Base-by-base conservation (phyloP, 2,329 filamentous ascomycete species). In the Penicillium thymicola region DNA sequence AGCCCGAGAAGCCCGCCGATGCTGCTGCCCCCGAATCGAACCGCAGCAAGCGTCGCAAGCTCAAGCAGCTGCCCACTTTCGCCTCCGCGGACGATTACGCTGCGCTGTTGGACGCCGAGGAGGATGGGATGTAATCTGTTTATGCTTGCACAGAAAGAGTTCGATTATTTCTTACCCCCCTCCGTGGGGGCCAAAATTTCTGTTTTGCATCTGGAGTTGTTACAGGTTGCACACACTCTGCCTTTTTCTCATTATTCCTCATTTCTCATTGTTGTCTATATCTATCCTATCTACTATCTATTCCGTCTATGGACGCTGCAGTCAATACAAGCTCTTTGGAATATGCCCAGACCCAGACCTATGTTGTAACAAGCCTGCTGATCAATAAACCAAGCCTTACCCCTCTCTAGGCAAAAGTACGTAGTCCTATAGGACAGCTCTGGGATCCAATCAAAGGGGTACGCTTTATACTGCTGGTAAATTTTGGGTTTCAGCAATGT, bases 61-160 rank as follows among this genome's bases (percentile, higher is more conserved):
- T 97, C 74, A 96, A 92, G 82, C 85, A 86, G 62, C 79, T 99
- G 65, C 94, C 94, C 7, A 95, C 86, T 36, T 99, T 99, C 78
- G 94, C 95, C 21, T 95, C 90, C 32, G 89, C 83, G 32, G 94
- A 97, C 53, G 94, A 97, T 72, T 99, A 97, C 74, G 93, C 92
- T 16, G 89, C 89, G 67, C 82, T 96, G 77, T 76, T 96, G 72
- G 89, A 81, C 4, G 83, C 85, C 61, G 90, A 94, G 50, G 85
- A 86, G 60, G 86, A 73, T 43, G 73, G 72, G 28, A 72, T 74
- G 67, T 75, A 65, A 64, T 30, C 34, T 42, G 21, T 58, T 8
- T 54, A 30, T 59, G 53, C 28, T 32, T 48, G 36, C n/a, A 47
- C 40, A 37, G n/a, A 50, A 5, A 40, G 18, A 37, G 32, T 37